Evolutionary conservation across 768 basidiomycete species (phyloP).

Genomic region (Lactifluus rugatus): DNA sequence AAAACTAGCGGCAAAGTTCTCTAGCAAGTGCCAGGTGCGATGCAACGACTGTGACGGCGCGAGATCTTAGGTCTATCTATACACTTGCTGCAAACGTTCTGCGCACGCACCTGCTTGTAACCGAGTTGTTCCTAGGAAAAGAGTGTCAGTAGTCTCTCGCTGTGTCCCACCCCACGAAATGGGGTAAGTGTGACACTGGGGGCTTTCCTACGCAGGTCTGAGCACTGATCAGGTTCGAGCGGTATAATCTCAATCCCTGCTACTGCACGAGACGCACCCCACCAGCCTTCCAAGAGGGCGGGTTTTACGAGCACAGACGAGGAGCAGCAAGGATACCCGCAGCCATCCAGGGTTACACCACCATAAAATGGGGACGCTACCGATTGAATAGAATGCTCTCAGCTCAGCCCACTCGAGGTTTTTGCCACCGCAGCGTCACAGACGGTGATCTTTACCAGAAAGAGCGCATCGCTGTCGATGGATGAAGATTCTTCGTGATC

Average conservation of each 20-base stretch:
- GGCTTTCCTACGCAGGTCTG: conserved; percentile 98
- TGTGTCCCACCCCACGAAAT: conserved; percentile 32
- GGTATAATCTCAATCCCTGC: conserved; percentile 91
- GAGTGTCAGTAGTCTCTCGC: conserved; percentile 40
- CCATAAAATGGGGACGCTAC: conserved; percentile 56
- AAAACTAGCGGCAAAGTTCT: conserved; percentile 84
- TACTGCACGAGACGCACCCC: conserved; percentile 23
- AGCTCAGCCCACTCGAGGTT: conserved; percentile 24
- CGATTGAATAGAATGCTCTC: conserved; percentile 30
- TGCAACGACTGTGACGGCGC: conserved; percentile 57
- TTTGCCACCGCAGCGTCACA: conserved; percentile 25
- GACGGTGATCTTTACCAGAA: conserved; percentile 41
- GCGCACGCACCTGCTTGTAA: conserved; percentile 65
- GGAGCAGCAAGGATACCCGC: conserved; percentile 66
- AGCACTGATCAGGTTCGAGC: conserved; percentile 96
- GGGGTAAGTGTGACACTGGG: conserved; percentile 52
- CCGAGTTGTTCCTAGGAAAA: conserved; percentile 54
- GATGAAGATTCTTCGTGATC: conserved; percentile 24
- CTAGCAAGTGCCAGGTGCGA: conserved; percentile 72
- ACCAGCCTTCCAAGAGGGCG: conserved; percentile 20
- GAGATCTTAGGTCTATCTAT: not conserved
- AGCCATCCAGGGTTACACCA: conserved; percentile 67
- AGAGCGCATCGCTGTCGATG: conserved; percentile 40
- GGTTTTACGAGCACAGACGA: conserved; percentile 22
- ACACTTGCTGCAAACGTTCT: not conserved